Base-by-base conservation (phyloP, 2,329 filamentous ascomycete species). In the Nectriaceae sp. region DNA sequence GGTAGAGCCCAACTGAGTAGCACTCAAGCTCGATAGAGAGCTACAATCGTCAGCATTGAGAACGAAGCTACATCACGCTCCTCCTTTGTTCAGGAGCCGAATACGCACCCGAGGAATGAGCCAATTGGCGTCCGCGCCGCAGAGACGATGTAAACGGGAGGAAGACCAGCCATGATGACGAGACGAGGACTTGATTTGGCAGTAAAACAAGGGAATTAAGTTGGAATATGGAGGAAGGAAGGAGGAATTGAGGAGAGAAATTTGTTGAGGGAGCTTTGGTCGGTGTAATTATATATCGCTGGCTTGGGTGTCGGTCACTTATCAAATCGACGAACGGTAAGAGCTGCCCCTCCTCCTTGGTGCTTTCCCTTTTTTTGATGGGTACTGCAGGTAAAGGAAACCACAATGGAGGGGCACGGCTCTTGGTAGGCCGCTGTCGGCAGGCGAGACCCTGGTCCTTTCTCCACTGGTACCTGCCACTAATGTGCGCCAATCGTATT, bases 131-230 rank as follows among this genome's bases (percentile, higher is more conserved):
- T 99, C 74, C 92, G 85, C 65, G 85, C 89, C 57, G 86, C 88
- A 50, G 94, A 94, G 67, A 97, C 91, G 66, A 99, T 97, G 77
- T 99, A 99, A 59, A 99, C 93, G 50, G 91, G 82, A 59, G 90
- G 88, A 56, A 92, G 82, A 61, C 83, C 83, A 68, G 90, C 80
- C 89, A 95, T 95, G 52, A 63, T 83, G 74, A 44, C 41, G 44
- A 53, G 49, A 10, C 21, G 37, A 18, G 16, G 16, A 18, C 16
- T n/a, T 36, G 35, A 35, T 42, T 51, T 44, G 40, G 49, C 42
- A 56, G 36, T 42, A 47, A 40, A 41, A 29, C 44, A 29, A 45
- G 44, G 45, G 38, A 48, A 42, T 44, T 39, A 37, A 18, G 21
- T 24, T 40, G 21, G 46, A 46, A 49, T 41, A 45, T 47, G 37